Evolutionary conservation across 179 eudicot genomes (phyloP).

Genomic region (Silene coronaria): DNA sequence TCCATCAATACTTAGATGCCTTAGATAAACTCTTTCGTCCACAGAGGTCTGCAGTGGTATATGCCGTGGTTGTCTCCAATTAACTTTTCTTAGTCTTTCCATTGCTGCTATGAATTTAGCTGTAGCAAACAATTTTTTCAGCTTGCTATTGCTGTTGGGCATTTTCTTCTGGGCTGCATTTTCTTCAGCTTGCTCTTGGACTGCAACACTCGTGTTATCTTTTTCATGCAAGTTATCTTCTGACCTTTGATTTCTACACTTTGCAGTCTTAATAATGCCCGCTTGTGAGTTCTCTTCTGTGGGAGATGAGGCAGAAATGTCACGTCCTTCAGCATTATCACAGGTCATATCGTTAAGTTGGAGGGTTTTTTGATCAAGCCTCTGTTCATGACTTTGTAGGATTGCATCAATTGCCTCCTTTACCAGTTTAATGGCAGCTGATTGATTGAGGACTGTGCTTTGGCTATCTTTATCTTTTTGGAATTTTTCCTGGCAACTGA

Average conservation of each 20-base stretch:
- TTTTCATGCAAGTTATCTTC: slow-evolving; percentile 15
- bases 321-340: not conserved
- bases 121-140: slow-evolving; percentile 50
- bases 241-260: slow-evolving; percentile 9
- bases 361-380: slow-evolving; percentile 39
- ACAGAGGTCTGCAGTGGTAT: slow-evolving; percentile 28
- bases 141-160: slow-evolving; percentile 50
- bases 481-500: slow-evolving; percentile 3
- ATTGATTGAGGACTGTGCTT: slow-evolving; percentile 22
- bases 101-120: slow-evolving; percentile 73
- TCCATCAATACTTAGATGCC: slow-evolving; percentile 49
- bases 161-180: slow-evolving; percentile 21
- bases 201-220: not conserved
- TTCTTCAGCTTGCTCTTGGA: slow-evolving; percentile 22
- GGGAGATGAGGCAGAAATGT: slow-evolving; percentile 16
- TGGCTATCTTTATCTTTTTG: slow-evolving; percentile 14
- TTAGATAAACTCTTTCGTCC: slow-evolving; percentile 50
- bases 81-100: slow-evolving; percentile 50
- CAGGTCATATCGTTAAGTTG: slow-evolving; percentile 6
- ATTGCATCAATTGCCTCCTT: slow-evolving; percentile 70
- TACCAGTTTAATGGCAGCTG: slow-evolving; percentile 53
- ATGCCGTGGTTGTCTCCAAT: slow-evolving; percentile 26
- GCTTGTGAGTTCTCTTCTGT: slow-evolving; percentile 15
- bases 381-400: slow-evolving; percentile 47
- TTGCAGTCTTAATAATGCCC: not conserved